A percentile compares a stretch with the other conserved stretches of the same genome.
phyloP scores from a whole-genome alignment of 176 grass and related monocot genomes.

The Paspalum notatum region DNA sequence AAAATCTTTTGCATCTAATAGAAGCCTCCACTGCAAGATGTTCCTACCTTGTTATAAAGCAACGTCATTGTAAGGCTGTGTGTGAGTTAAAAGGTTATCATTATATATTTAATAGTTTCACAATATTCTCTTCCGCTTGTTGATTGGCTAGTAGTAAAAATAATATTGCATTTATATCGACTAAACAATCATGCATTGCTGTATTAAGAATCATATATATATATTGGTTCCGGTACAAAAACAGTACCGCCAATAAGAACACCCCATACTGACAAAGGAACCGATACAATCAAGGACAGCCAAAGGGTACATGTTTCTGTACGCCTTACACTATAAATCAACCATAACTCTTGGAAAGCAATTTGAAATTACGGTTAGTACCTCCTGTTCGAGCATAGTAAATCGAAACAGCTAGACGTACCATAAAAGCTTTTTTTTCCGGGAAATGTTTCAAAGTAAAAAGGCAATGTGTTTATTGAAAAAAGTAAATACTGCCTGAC shows the following conservation, averaged over 20 bases:
- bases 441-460: not conserved
- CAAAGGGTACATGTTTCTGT: slow-evolving; percentile 10
- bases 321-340: slow-evolving; percentile 31
- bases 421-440: not conserved
- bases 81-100: too few relatives aligned
- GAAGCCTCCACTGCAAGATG: too few relatives aligned
- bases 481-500: not conserved
- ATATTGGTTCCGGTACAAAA: not conserved
- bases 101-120: too few relatives aligned
- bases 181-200: too few relatives aligned
- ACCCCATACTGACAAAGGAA: not conserved
- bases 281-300: not conserved
- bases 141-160: too few relatives aligned
- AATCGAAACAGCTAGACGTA: not conserved
- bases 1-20: too few relatives aligned
- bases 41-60: too few relatives aligned
- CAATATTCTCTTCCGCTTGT: too few relatives aligned
- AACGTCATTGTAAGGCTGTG: too few relatives aligned
- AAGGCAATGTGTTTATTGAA: not conserved
- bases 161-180: too few relatives aligned
- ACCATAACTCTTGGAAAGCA: slow-evolving; percentile 13
- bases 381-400: not conserved
- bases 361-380: not conserved
- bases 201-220: too few relatives aligned
- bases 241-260: not conserved